Percentiles rank a stretch among this genome's conserved stretches.
phyloP scores from a whole-genome alignment of 495 filamentous ascomycete species.

The Aspergillus sclerotioniger region DNA sequence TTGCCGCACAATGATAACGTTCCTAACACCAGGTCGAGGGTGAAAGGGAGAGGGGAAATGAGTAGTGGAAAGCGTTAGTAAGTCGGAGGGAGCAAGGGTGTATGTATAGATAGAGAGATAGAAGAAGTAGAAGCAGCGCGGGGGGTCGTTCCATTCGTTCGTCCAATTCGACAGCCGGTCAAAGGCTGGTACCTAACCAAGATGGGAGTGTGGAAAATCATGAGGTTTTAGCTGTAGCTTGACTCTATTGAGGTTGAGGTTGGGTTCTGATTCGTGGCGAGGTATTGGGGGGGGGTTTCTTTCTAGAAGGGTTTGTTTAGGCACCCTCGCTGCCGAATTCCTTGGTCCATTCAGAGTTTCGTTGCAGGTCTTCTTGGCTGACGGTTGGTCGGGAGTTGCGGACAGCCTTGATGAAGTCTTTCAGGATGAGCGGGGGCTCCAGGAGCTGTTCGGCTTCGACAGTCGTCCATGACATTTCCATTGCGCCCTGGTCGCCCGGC shows the following conservation, averaged over 20 bases:
- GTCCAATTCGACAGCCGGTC: not conserved
- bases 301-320: constrained; percentile 22
- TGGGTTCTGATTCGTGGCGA: not conserved
- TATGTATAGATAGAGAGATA: not conserved
- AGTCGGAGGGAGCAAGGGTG: not conserved
- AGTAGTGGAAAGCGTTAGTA: not conserved
- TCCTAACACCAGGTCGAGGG: constrained; percentile 29
- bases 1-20: constrained; percentile 31
- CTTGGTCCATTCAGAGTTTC: constrained; percentile 89
- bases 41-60: not conserved
- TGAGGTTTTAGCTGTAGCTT: not conserved
- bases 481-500: constrained; percentile 78
- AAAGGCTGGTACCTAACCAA: not conserved
- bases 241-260: constrained; percentile 8
- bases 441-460: constrained; percentile 78
- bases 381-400: constrained; percentile 86
- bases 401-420: constrained; percentile 94
- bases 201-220: not conserved
- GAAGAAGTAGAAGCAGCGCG: not conserved
- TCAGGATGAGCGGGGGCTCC: constrained; percentile 81
- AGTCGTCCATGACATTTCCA: constrained; percentile 91
- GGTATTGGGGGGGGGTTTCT: not conserved
- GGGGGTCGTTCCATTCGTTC: constrained; percentile 9
- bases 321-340: constrained; percentile 96
- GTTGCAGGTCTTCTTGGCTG: constrained; percentile 73